Evolutionary conservation across 2,329 filamentous ascomycete species (phyloP), one percentile per base, ranked within the genome.

Genomic region (Dryadomyces quercivorus): DNA sequence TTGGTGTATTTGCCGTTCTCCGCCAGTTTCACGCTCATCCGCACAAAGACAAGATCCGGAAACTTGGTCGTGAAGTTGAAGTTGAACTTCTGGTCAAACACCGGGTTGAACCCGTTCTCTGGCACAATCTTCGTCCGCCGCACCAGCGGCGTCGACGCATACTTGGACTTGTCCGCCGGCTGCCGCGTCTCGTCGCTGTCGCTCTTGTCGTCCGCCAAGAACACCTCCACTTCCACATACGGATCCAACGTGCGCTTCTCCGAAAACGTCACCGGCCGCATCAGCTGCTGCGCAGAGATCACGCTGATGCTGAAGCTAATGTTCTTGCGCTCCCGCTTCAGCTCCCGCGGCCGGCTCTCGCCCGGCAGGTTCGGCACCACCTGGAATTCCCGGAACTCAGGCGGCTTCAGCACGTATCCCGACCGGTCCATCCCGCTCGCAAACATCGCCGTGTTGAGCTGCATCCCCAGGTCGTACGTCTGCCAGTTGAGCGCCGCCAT

Each of bases 401-500:
- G 80, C 20, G 93, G 92, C 72, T 98, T 98, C 53, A 96, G 78
- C 15, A 97, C 90, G 63, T 97, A 98, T 47, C 93, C 93, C 2
- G 87, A 88, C 55, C 83, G 81, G 69, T 96, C 93, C 13, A 80
- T 84, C 46, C 89, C 88, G 56, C 88, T 88, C 49, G 90, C 86
- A 66, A 96, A 98, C 93, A 98, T 97, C 64, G 93, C 93, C 61
- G 93, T 87, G 66, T 97, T 97, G 67, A 97, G 78, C 66, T 97
- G 92, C 80, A 96, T 93, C 48, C 91, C 89, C 18, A 94, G 77
- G 65, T 97, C 93, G 64, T 94, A 96, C 0, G 91, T 97, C 70
- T 98, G 93, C 92, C 93, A 97, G 70, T 98, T 98, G 59, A 97
- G 76, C 0, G 93, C 93, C 15, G 87, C 90, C 92, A 98, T 97